These are phyloP conservation scores for Niebla homalea DNA, from an alignment of 495 filamentous ascomycete species.

Conservation along the genomic window DNA sequence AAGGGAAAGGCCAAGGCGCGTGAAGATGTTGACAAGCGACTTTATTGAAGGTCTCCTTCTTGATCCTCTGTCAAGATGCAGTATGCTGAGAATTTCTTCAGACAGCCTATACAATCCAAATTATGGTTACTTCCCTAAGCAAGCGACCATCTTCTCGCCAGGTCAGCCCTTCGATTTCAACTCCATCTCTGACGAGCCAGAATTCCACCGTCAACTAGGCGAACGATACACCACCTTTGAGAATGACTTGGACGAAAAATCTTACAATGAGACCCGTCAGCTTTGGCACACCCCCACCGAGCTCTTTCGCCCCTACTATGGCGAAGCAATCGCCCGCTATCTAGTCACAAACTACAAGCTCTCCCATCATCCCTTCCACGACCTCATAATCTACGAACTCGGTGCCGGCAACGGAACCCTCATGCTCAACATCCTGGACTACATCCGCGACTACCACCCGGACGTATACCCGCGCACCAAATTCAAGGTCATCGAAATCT, in stretches of 20 bases:
- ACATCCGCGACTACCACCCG: slow-evolving; percentile 79
- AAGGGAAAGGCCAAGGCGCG: slow-evolving; percentile 64
- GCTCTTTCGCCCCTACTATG: slow-evolving; percentile 92
- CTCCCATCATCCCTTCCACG: slow-evolving; percentile 85
- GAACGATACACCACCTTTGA: slow-evolving; percentile 81
- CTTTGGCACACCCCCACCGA: slow-evolving; percentile 98
- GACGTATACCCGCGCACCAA: slow-evolving; percentile 89
- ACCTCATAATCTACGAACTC: slow-evolving; percentile 98
- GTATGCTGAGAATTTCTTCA: slow-evolving; percentile 20
- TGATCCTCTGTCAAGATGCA: not conserved
- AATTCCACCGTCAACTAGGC: slow-evolving; percentile 64
- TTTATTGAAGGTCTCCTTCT: slow-evolving; percentile 75
- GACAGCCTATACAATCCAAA: slow-evolving; percentile 94
- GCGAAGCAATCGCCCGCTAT: slow-evolving; percentile 89
- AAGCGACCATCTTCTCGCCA: slow-evolving; percentile 89
- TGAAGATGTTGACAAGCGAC: slow-evolving; percentile 94
- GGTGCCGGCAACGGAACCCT: slow-evolving; percentile 94
- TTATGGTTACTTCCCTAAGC: slow-evolving; percentile 97
- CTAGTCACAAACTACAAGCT: slow-evolving; percentile 92
- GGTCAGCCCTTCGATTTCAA: slow-evolving; percentile 91
- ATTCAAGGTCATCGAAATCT: slow-evolving; percentile 94
- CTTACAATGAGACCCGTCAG: slow-evolving; percentile 66
- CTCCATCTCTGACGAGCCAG: slow-evolving; percentile 60
- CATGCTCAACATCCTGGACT: slow-evolving; percentile 96
- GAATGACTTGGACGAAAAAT: slow-evolving; percentile 60